These are phyloP conservation scores for Calonectria crousiana DNA, from an alignment of 2,329 filamentous ascomycete species.

Conservation along the genomic window DNA sequence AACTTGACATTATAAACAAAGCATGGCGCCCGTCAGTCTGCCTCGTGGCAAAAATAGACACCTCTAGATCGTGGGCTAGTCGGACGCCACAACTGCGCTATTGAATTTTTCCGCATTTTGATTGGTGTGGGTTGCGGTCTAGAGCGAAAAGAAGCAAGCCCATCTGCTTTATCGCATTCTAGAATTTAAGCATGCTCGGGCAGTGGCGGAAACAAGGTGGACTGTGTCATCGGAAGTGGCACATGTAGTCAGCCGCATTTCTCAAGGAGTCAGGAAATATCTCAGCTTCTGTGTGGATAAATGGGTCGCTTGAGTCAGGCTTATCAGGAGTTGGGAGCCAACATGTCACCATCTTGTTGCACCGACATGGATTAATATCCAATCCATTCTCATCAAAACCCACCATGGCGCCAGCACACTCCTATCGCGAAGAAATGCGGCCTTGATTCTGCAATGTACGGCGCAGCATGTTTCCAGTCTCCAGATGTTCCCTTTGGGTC, in stretches of 20 bases:
- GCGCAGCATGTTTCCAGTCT: not conserved
- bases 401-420: too few relatives aligned
- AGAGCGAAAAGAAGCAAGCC: not conserved
- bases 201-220: not conserved
- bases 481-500: not conserved
- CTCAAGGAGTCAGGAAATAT: not conserved
- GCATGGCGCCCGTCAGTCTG: not conserved
- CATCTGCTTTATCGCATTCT: not conserved
- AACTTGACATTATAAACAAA: not conserved
- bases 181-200: not conserved
- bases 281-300: not conserved
- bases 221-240: not conserved
- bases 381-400: not conserved
- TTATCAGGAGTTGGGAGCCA: not conserved
- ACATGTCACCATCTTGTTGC: not conserved
- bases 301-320: not conserved
- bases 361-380: not conserved
- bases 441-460: not conserved
- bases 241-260: not conserved
- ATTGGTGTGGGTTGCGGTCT: not conserved
- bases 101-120: not conserved
- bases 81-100: constrained; percentile 1
- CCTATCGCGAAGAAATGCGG: too few relatives aligned
- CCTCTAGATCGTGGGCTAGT: not conserved
- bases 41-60: constrained; percentile 6